Conservation (phyloP, 2,329 filamentous ascomycete species). For the Graphilbum fragrans region DNA sequence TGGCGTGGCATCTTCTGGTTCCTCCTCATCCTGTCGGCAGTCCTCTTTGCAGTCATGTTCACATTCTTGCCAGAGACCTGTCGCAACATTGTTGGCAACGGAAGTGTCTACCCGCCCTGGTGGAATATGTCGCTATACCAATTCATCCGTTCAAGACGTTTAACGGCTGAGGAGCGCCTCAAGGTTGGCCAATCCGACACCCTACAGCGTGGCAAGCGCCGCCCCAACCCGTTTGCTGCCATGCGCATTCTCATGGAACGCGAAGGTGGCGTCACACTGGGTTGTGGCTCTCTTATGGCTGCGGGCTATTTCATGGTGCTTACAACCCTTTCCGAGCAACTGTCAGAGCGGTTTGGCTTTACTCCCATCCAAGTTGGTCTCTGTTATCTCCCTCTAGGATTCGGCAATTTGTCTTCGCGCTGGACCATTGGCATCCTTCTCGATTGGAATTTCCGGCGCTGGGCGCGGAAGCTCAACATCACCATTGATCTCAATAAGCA, state of each 20-base stretch:
- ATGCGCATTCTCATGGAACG: constrained; percentile 14
- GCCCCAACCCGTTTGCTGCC: constrained; percentile 15
- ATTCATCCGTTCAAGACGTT: constrained; percentile 2
- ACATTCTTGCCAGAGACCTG: constrained; percentile 38
- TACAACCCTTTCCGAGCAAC: constrained; percentile 13
- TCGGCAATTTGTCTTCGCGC: constrained; percentile 10
- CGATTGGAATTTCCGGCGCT: constrained; percentile 12
- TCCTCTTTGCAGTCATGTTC: constrained; percentile 17
- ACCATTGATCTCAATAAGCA: constrained; percentile 9
- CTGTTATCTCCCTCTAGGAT: constrained; percentile 11
- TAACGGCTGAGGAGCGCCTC: not conserved
- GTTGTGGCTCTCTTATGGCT: constrained; percentile 13
- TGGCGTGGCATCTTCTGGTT: constrained; percentile 47
- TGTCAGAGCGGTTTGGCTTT: constrained; percentile 10
- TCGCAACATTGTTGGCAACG: constrained; percentile 36
- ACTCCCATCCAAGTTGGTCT: constrained; percentile 8
- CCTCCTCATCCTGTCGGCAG: constrained; percentile 29
- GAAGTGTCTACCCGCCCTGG: constrained; percentile 14
- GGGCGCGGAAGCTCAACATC: constrained; percentile 7
- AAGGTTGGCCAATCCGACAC: constrained; percentile 3
- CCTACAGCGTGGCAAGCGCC: constrained; percentile 6
- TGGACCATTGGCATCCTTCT: constrained; percentile 10
- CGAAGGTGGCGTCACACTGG: constrained; percentile 14
- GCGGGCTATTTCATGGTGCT: constrained; percentile 15
- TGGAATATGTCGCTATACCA: constrained; percentile 9